Evolutionary conservation across 225 moss, liverwort and hornwort species (phyloP).

Genomic region (Bryoerythrophyllum caledonicum): DNA sequence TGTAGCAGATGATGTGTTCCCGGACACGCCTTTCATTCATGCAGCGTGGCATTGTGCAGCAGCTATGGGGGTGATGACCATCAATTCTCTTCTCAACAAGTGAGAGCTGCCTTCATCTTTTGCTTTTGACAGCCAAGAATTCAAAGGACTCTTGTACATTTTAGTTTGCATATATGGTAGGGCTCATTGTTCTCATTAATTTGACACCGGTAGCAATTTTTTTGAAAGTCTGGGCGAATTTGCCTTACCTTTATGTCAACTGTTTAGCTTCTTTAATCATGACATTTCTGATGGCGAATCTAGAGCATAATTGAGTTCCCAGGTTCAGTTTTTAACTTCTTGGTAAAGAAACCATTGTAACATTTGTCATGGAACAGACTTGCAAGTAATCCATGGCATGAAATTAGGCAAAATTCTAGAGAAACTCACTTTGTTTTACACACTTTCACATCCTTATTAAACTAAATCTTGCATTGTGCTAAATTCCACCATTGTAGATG

Average conservation of each 20-base stretch:
- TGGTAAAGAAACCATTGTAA: too few relatives aligned
- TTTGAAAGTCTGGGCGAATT: neutral
- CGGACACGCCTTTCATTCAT: conserved; percentile 78
- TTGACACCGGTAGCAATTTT: neutral
- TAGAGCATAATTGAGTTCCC: too few relatives aligned
- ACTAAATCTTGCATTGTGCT: too few relatives aligned
- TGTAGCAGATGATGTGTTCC: conserved; percentile 78
- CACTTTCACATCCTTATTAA: too few relatives aligned
- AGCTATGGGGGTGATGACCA: conserved; percentile 75
- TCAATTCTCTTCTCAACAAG: conserved; percentile 52
- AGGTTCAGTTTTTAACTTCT: too few relatives aligned
- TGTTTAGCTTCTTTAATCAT: neutral
- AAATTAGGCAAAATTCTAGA: too few relatives aligned
- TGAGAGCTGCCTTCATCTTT: conserved; percentile 4
- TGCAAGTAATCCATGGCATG: too few relatives aligned
- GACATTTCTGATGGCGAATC: too few relatives aligned
- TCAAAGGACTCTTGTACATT: neutral
- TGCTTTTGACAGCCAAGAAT: neutral
- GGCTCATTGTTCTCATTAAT: neutral
- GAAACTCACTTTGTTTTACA: too few relatives aligned
- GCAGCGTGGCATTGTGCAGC: conserved; percentile 97
- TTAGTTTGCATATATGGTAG: neutral
- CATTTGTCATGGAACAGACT: too few relatives aligned
- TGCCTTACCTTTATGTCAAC: neutral
- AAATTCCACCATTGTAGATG: too few relatives aligned